Base-by-base conservation (phyloP, 129 eudicot species). In the Deinandra increscens region DNA sequence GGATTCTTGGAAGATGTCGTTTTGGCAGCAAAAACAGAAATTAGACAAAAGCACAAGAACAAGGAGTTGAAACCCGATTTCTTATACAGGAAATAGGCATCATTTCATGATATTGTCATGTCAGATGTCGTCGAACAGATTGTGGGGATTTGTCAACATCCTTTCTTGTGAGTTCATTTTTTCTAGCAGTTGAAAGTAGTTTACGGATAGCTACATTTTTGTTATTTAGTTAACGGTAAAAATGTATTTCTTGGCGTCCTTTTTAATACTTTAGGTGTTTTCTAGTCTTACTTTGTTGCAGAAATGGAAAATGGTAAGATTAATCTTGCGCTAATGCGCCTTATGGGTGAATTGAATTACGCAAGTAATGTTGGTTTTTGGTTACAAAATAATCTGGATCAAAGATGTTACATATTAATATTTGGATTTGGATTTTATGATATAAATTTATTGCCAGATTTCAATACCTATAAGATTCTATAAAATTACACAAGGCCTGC, bases 1-100 rank as follows among this genome's bases (percentile, higher is more conserved):
- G 88, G 88, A 17, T 93, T 84, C 74, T 80, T 93, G 49, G 98
- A 93, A 37, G 96, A 93, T 72, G 95, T 93, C 43, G 87, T 93
- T 39, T 70, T 93, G 79, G 90, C 91, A 4, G 96, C 98, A 23
- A 93, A 87, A 84, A 83, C 82, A 11, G 95, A 89, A 70, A 68
- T 91, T 13, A 79, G 87, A 79, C 77, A 83, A 71, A 66, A 83
- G 53, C 75, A 82, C 64, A 79, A 82, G 76, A 77, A 12, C 39
- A 58, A 82, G 78, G 82, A 72, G 45, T 37, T 88, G 63, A 83
- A 80, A 78, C 80, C 81, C 45, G 81, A 80, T 58, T 78, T 76
- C 77, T 73, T 60, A 9, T 59, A 63, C 58, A 80, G 81, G 64
- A 71, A 66, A 72, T 83, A 73, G 78, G 29, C 58, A 46, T 41